A percentile compares a stretch with the other conserved stretches of the same genome.
These are phyloP conservation scores for Monosporascus sp. DNA, from an alignment of 2,329 filamentous ascomycete genomes.

Conservation along the genomic window DNA sequence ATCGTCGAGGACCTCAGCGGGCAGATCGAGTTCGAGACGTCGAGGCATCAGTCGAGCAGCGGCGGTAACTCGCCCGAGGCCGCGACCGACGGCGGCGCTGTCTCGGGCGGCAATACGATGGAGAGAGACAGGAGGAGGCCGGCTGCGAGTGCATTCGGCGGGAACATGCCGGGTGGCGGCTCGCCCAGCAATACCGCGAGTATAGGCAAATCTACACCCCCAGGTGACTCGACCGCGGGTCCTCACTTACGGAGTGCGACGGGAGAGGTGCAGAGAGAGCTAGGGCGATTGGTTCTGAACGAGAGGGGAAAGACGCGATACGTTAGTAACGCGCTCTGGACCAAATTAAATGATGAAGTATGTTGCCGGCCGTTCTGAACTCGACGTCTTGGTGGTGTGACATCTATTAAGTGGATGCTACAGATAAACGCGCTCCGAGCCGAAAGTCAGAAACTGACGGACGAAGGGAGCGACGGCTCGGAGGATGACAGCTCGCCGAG, in stretches of 20 bases:
- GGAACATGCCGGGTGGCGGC: slow-evolving; percentile 13
- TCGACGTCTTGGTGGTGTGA: too few relatives aligned
- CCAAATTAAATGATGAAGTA: slow-evolving; percentile 70
- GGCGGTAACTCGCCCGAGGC: slow-evolving; percentile 35
- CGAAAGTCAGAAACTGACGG: slow-evolving; percentile 44
- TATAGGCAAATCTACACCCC: slow-evolving; percentile 10
- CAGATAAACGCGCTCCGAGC: slow-evolving; percentile 36
- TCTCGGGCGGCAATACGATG: slow-evolving; percentile 1
- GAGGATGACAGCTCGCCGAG: slow-evolving; percentile 53
- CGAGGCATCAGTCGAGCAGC: slow-evolving; percentile 31
- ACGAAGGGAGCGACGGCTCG: slow-evolving; percentile 54
- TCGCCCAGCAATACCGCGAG: slow-evolving; percentile 10
- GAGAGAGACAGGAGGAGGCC: slow-evolving; percentile 18
- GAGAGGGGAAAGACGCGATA: slow-evolving; percentile 66
- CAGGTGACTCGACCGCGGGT: slow-evolving; percentile 23
- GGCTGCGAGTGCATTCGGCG: slow-evolving; percentile 13
- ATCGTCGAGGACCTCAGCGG: slow-evolving; percentile 68
- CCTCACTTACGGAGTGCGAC: slow-evolving; percentile 14
- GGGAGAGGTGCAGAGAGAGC: slow-evolving; percentile 45
- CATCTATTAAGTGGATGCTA: neutral
- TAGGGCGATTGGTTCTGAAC: slow-evolving; percentile 66
- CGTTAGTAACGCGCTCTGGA: slow-evolving; percentile 73
- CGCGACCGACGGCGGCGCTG: slow-evolving; percentile 13
- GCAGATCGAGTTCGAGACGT: slow-evolving; percentile 53
- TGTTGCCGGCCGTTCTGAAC: slow-evolving; percentile 7